Evolutionary conservation across 257 asterid species (phyloP).

Genomic region (Primulina huaijiensis): DNA sequence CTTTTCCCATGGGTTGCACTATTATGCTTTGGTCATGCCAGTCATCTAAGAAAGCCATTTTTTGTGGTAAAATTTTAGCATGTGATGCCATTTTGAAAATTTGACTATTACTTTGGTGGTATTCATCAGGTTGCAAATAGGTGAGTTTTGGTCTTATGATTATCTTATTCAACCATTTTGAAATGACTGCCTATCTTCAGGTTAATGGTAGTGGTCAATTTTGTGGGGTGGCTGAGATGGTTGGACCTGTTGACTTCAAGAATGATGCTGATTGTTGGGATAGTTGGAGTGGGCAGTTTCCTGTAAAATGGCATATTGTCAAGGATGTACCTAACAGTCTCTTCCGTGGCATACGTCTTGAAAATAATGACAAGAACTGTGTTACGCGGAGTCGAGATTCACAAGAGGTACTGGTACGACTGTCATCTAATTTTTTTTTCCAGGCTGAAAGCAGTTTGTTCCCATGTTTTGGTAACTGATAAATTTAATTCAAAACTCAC

Average conservation of each 20-base stretch:
- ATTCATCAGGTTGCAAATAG: conserved; percentile 4
- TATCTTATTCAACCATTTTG: conserved; percentile 14
- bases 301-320: conserved; percentile 87
- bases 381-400: conserved; percentile 99
- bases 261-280: conserved; percentile 96
- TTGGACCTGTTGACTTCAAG: conserved; percentile 87
- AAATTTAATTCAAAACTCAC: too few relatives aligned
- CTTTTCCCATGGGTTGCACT: too few relatives aligned
- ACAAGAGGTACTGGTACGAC: conserved; percentile 63
- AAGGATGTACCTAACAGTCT: conserved; percentile 94
- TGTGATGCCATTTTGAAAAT: neutral
- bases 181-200: conserved; percentile 38
- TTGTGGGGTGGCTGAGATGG: conserved; percentile 98
- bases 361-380: conserved; percentile 97
- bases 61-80: neutral
- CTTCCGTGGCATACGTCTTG: conserved; percentile 85
- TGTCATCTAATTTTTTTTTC: conserved; percentile 8
- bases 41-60: too few relatives aligned
- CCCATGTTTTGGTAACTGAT: neutral
- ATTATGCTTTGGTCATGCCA: too few relatives aligned
- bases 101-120: neutral
- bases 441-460: conserved; percentile 17
- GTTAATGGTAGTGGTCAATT: conserved; percentile 98
- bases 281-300: conserved; percentile 99
- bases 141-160: conserved; percentile 15